phyloP scores from a whole-genome alignment of 352 stramenopile species.

The Phytophthora brassicae region DNA sequence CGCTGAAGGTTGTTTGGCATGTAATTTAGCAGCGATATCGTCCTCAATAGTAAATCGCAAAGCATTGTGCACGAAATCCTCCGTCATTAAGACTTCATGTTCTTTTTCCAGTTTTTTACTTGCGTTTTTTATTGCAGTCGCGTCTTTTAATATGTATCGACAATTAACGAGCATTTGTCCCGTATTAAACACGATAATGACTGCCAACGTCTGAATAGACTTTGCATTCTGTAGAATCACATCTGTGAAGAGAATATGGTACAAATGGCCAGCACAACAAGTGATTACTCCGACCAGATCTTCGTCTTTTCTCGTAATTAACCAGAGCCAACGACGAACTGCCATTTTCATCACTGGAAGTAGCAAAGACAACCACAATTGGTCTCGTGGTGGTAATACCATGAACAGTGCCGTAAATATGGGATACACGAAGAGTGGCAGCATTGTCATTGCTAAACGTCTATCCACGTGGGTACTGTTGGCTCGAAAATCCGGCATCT shows the following conservation, averaged over 20 bases:
- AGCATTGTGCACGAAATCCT: too few species aligned
- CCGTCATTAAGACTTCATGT: too few species aligned
- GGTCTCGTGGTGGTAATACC: slow-evolving; percentile 12
- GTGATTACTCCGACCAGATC: slow-evolving; percentile 37
- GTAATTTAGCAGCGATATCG: too few species aligned
- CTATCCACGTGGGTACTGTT: slow-evolving; percentile 29
- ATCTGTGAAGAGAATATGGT: slow-evolving; percentile 47
- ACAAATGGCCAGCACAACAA: slow-evolving; percentile 35
- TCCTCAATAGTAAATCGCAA: too few species aligned
- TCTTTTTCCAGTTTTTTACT: neutral
- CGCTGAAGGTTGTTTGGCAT: too few species aligned
- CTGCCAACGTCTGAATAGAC: slow-evolving; percentile 27
- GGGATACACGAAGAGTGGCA: slow-evolving; percentile 39
- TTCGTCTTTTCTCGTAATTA: slow-evolving; percentile 24
- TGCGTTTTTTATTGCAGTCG: slow-evolving; percentile 9
- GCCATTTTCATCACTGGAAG: slow-evolving; percentile 41
- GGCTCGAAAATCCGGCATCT: slow-evolving; percentile 14
- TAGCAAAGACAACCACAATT: slow-evolving; percentile 34
- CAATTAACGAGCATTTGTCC: slow-evolving; percentile 38
- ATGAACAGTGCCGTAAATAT: slow-evolving; percentile 40
- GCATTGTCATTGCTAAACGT: slow-evolving; percentile 20
- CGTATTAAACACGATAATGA: slow-evolving; percentile 31
- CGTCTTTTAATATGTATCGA: slow-evolving; percentile 16
- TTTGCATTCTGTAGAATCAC: slow-evolving; percentile 48
- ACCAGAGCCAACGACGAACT: slow-evolving; percentile 26